Evolutionary conservation across 306 rosid genomes (phyloP), one percentile per base, ranked within the genome.

Genomic region (Sesbania bispinosa): DNA sequence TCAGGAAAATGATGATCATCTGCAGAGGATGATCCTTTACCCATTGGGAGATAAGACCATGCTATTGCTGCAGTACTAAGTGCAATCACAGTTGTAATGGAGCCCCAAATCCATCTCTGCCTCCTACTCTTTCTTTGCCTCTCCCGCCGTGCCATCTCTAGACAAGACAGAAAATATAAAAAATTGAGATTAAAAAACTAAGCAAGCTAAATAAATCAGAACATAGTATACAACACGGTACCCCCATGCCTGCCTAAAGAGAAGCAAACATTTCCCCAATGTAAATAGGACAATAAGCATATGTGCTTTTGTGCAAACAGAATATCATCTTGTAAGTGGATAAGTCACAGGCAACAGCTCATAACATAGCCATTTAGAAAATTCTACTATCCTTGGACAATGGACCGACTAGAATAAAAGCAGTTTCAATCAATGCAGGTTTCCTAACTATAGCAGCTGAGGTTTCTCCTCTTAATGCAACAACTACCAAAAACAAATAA

Each of bases 101-200:
- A 86, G 20, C 96, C 96, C 99, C 99, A 91, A 24, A 95, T 64
- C 99, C 99, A 95, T 73, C 82, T 91, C 19, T 89, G 97, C 84
- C 82, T 84, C 75, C 77, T 82, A 21, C 78, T 85, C 74, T 66
- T 91, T 38, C 81, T 77, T 67, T 86, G 88, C 79, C 99, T 89
- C 77, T 83, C 91, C 0, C 89, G 90, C 63, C 99, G 82, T 5
- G 95, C 87, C 85, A 70, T 66, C 83, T 91, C 99, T 95, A 4
- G 18, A 80, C 79, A 61, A 55, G 20, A n/a, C 69, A 79, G 2
- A 43, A 58, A 62, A 8, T 7, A 16, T 36, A 32, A 10, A 62
- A 20, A 9, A 63, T 63, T 27, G n/a, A 65, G 57, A 62, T 16
- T n/a, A 27, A 71, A 35, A 71, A 33, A 53, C 50, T 39, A 47